phyloP scores from a whole-genome alignment of 352 stramenopile species.

The Plasmopara muralis region DNA sequence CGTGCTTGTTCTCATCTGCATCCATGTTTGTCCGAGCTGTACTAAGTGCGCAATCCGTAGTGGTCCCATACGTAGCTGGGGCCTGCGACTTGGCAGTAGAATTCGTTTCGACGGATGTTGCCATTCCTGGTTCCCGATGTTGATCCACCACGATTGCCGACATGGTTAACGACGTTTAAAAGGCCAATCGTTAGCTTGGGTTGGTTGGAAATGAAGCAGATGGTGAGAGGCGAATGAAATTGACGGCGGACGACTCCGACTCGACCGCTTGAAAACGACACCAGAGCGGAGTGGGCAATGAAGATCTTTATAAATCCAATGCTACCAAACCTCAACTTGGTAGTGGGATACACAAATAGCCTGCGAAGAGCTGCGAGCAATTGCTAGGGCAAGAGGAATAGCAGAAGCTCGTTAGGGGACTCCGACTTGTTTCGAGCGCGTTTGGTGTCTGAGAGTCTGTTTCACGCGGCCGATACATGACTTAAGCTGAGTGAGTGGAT shows the following conservation, averaged over 20 bases:
- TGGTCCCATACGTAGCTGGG: slow-evolving; percentile 5
- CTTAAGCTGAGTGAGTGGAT: slow-evolving; percentile 17
- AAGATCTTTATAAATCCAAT: slow-evolving; percentile 13
- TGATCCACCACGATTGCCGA: slow-evolving; percentile 26
- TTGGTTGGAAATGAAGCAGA: slow-evolving; percentile 1
- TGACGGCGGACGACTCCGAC: slow-evolving; percentile 10
- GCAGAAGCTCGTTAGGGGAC: slow-evolving; percentile 10
- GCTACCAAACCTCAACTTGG: slow-evolving; percentile 14
- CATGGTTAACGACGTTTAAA: slow-evolving; percentile 10
- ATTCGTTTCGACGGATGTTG: slow-evolving; percentile 8
- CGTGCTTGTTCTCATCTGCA: slow-evolving; percentile 11
- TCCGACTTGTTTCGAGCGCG: slow-evolving; percentile 13
- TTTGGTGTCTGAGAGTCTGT: slow-evolving; percentile 23
- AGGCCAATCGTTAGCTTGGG: slow-evolving; percentile 1
- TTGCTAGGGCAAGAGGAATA: slow-evolving; percentile 10
- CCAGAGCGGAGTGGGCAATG: slow-evolving; percentile 6
- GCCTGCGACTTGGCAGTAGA: slow-evolving; percentile 1
- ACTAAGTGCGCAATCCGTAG: slow-evolving; percentile 6
- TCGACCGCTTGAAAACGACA: slow-evolving; percentile 12
- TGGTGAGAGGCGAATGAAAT: slow-evolving; percentile 2
- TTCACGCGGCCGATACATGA: slow-evolving; percentile 11
- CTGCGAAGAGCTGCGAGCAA: slow-evolving; percentile 1
- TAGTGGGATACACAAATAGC: slow-evolving; percentile 2
- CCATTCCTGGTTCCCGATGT: slow-evolving; percentile 23
- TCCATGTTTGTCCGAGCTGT: slow-evolving; percentile 12